Conservation (phyloP, 805 yeast species). For the Candida corydali region DNA sequence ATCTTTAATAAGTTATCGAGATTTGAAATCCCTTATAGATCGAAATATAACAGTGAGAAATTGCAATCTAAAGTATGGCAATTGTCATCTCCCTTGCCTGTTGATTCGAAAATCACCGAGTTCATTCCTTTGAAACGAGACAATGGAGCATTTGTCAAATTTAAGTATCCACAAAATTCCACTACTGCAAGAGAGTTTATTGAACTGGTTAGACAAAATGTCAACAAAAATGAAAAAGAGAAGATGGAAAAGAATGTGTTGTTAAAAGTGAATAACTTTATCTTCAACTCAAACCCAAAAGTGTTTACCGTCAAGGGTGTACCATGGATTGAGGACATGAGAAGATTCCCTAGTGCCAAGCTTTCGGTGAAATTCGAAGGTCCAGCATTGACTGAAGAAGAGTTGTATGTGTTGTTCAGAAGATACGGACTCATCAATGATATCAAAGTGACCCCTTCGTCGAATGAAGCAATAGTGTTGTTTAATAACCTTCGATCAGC, state of each 20-base stretch:
- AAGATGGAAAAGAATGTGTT: constrained; percentile 9
- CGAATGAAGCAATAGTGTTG: constrained; percentile 48
- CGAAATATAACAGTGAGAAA: constrained; percentile 12
- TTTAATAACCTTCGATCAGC: constrained; percentile 64
- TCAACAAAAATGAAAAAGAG: constrained; percentile 17
- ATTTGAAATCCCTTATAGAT: constrained; percentile 12
- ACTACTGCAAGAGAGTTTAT: constrained; percentile 51
- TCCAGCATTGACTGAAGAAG: constrained; percentile 66
- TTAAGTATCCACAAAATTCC: constrained; percentile 54
- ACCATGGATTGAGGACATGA: constrained; percentile 95
- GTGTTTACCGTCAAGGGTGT: constrained; percentile 79
- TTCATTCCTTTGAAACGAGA: constrained; percentile 74
- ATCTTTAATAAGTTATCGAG: constrained; percentile 17
- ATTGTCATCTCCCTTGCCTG: constrained; percentile 26
- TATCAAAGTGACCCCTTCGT: constrained; percentile 40
- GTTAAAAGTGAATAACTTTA: constrained; percentile 8
- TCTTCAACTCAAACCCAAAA: constrained; percentile 35
- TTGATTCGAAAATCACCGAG: constrained; percentile 43
- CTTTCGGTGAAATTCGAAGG: constrained; percentile 75
- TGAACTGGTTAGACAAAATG: constrained; percentile 45
- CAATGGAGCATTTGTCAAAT: constrained; percentile 91
- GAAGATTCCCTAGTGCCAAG: constrained; percentile 64
- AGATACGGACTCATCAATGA: constrained; percentile 83
- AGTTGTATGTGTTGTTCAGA: constrained; percentile 73
- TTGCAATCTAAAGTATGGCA: constrained; percentile 16